phyloP scores from a whole-genome alignment of 768 basidiomycete species.

The Tylopilus sp. region DNA sequence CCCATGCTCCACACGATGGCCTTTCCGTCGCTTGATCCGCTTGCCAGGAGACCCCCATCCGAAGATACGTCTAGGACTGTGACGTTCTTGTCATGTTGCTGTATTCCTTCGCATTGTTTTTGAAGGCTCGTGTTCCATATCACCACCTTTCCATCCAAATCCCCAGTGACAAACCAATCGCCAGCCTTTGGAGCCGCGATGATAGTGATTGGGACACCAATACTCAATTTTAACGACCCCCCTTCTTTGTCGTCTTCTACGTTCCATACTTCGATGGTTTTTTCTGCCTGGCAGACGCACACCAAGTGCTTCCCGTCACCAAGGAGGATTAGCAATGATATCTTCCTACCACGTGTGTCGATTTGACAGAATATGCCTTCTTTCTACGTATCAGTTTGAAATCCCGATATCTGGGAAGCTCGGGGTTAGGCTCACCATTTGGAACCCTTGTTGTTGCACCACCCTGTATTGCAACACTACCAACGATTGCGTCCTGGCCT shows the following conservation, averaged over 20 bases:
- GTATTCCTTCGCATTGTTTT: not conserved
- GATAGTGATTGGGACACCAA: not conserved
- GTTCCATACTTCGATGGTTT: not conserved
- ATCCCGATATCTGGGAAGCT: not conserved
- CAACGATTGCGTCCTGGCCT: not conserved
- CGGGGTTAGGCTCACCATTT: not conserved
- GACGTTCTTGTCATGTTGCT: not conserved
- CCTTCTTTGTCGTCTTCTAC: not conserved
- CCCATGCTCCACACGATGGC: not conserved
- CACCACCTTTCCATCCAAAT: not conserved
- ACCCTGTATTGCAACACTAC: not conserved
- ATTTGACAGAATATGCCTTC: not conserved
- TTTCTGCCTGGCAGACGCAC: not conserved
- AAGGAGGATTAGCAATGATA: not conserved
- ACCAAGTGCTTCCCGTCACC: not conserved
- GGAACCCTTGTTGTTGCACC: not conserved
- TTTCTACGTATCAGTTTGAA: no score
- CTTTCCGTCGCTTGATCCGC: not conserved
- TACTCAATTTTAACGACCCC: not conserved
- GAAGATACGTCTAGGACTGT: not conserved
- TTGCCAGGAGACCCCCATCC: not conserved
- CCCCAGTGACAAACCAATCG: not conserved
- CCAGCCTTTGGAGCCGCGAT: not conserved
- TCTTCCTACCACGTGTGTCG: not conserved
- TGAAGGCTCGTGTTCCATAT: not conserved